Evolutionary conservation across 768 basidiomycete genomes (phyloP).

Genomic region (Suillus occidentalis): DNA sequence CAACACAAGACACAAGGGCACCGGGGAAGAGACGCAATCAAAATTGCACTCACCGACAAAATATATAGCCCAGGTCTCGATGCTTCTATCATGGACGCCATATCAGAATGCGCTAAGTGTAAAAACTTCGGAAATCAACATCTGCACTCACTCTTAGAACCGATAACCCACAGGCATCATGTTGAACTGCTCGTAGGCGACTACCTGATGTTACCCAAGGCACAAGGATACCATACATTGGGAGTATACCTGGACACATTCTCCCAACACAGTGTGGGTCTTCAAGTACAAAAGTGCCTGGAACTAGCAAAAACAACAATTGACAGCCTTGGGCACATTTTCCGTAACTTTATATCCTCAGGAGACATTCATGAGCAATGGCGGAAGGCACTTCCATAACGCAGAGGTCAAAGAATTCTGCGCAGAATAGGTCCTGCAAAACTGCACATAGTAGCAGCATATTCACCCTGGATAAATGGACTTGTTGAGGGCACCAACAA

Average conservation of each 20-base stretch:
- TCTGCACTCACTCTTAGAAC: slow-evolving; percentile 10
- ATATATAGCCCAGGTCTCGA: no score
- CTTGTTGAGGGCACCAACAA: no score
- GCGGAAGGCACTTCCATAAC: slow-evolving; percentile 26
- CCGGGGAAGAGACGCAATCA: no score
- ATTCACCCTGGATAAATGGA: no score
- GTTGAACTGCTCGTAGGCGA: slow-evolving; percentile 24
- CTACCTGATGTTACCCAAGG: slow-evolving; percentile 22
- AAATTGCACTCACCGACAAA: no score
- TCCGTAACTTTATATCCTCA: slow-evolving; percentile 5
- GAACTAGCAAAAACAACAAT: slow-evolving; percentile 17
- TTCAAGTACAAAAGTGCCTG: slow-evolving; percentile 18
- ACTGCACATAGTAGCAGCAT: no score
- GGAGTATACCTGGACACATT: slow-evolving; percentile 19
- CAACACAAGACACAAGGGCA: no score
- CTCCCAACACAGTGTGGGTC: slow-evolving; percentile 23
- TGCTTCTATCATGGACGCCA: no score
- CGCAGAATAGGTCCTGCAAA: no score
- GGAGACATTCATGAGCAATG: slow-evolving; percentile 26
- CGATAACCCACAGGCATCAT: slow-evolving; percentile 15
- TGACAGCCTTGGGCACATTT: slow-evolving; percentile 15
- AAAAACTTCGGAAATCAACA: no score
- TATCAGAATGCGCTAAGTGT: no score
- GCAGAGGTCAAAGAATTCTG: slow-evolving; percentile 1
- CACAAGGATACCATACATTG: slow-evolving; percentile 13